A percentile compares a stretch with the other conserved stretches of the same genome.
phyloP scores from a whole-genome alignment of 2,329 filamentous ascomycete genomes.

The Boeremia exigua region DNA sequence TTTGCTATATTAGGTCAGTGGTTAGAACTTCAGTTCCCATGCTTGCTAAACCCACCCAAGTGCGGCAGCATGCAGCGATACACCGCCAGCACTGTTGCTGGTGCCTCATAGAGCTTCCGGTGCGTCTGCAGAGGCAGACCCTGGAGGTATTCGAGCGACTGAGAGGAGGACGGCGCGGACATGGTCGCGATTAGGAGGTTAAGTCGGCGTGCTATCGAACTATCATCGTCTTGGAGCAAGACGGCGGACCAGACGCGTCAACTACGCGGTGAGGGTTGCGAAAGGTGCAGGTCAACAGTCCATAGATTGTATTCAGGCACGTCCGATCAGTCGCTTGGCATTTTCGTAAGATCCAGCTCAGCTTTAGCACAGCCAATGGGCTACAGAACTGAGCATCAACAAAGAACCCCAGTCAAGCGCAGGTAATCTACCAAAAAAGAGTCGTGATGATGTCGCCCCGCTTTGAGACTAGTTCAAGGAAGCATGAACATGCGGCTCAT shows the following conservation, averaged over 20 bases:
- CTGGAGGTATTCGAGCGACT: slow-evolving; percentile 89
- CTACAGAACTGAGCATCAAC: neutral
- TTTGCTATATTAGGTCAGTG: slow-evolving; percentile 68
- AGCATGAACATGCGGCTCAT: no score
- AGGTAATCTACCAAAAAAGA: no score
- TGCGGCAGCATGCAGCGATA: slow-evolving; percentile 97
- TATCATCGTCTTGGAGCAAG: slow-evolving; percentile 39
- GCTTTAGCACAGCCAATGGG: no score
- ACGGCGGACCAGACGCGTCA: slow-evolving; percentile 21
- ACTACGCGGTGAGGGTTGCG: slow-evolving; percentile 16
- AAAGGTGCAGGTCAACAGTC: slow-evolving; percentile 19
- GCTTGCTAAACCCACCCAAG: slow-evolving; percentile 63
- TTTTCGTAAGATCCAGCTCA: neutral
- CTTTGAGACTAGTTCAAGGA: no score
- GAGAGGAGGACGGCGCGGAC: slow-evolving; percentile 61
- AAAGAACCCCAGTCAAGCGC: no score
- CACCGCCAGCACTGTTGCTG: slow-evolving; percentile 91
- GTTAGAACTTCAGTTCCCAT: no score
- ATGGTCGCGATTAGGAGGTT: slow-evolving; percentile 53
- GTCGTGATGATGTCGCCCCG: no score
- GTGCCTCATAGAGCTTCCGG: slow-evolving; percentile 90
- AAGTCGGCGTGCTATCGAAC: slow-evolving; percentile 27
- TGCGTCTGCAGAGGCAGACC: slow-evolving; percentile 88
- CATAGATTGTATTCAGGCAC: no score
- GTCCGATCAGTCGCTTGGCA: no score